Base-by-base conservation (phyloP, 1,284 basidiomycete genomes). In the Cystobasidiaceae sp. region DNA sequence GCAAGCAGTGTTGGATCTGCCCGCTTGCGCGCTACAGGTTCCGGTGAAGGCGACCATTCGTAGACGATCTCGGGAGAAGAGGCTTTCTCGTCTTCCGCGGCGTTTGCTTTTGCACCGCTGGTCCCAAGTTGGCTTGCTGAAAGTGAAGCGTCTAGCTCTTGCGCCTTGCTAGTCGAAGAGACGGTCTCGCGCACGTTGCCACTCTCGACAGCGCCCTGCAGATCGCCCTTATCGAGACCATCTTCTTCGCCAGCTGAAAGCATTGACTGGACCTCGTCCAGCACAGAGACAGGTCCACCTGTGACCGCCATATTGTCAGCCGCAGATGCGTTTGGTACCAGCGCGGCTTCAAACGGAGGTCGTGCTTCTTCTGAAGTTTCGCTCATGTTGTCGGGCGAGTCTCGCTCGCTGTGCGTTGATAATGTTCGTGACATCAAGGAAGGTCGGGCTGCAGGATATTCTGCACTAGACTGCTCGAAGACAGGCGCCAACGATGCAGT, bases 41-140 rank as follows among this genome's bases (percentile, higher is more conserved):
- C 63, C 1, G 77, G 75, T 4, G 72, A 73, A 17, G 77, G 76
- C 8, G 77, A 64, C 61, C 61, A 77, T 32, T 71, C 66, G 2
- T 77, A 78, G 17, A 56, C n/a, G 3, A 74, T 67, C 32, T 67
- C 70, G 3, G 70, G 69, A 0, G 68, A 71, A 7, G 67, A 69
- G 6, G 37, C 63, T 7, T 61, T 13, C 25, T 52, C 39, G 41
- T 60, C 11, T 2, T 25, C n/a, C 7, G 17, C 25, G 5, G 19
- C 17, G 2, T 13, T 34, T 5, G 8, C 3, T n/a, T 3, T 21
- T 13, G 28, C 19, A 1, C 25, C 15, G n/a, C 23, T 28, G 19
- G 27, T 4, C 19, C 37, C 19, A 27, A 32, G 8, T 4, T 13
- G 28, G n/a, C 13, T n/a, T n/a, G n/a, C n/a, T n/a, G n/a, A n/a